phyloP scores from a whole-genome alignment of 371 early-diverging fungal species.

The Batkoa obscura region DNA sequence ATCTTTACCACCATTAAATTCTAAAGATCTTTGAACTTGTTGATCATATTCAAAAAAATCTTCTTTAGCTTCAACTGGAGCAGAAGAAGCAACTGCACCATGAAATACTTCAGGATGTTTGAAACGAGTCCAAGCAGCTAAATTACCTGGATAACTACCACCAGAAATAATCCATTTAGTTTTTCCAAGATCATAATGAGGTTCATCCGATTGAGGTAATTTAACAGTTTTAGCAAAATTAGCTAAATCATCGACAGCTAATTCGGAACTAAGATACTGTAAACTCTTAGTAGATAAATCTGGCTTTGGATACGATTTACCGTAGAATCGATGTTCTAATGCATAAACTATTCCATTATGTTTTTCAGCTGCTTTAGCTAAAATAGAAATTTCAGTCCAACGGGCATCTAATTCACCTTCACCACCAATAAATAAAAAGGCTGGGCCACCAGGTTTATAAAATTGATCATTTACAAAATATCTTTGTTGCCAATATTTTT shows the following conservation, averaged over 20 bases:
- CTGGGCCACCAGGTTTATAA: conserved; percentile 46
- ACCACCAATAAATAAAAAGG: conserved; percentile 31
- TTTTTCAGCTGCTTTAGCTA: conserved; percentile 26
- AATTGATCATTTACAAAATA: conserved; percentile 35
- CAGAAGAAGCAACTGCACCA: conserved; percentile 52
- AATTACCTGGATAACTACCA: conserved; percentile 47
- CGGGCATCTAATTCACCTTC: conserved; percentile 18
- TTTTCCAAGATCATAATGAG: not conserved
- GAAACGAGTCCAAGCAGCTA: conserved; percentile 48
- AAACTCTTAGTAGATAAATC: conserved; percentile 12
- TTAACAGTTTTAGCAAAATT: conserved; percentile 22
- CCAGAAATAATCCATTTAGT: conserved; percentile 42
- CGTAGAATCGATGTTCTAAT: conserved; percentile 60
- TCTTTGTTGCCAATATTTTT: no score
- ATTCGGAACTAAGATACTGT: conserved; percentile 26
- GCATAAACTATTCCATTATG: conserved; percentile 41
- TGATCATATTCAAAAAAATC: not conserved
- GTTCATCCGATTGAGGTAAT: conserved; percentile 3
- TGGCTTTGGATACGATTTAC: conserved; percentile 29
- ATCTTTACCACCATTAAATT: conserved; percentile 16
- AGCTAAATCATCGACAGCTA: conserved; percentile 40
- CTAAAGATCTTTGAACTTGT: conserved; percentile 2
- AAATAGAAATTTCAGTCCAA: conserved; percentile 9
- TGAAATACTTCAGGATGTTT: conserved; percentile 40
- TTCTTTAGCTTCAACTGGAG: conserved; percentile 30